phyloP scores from a whole-genome alignment of 192 early-diverging fungal genomes.

The Allomyces arbusculus region DNA sequence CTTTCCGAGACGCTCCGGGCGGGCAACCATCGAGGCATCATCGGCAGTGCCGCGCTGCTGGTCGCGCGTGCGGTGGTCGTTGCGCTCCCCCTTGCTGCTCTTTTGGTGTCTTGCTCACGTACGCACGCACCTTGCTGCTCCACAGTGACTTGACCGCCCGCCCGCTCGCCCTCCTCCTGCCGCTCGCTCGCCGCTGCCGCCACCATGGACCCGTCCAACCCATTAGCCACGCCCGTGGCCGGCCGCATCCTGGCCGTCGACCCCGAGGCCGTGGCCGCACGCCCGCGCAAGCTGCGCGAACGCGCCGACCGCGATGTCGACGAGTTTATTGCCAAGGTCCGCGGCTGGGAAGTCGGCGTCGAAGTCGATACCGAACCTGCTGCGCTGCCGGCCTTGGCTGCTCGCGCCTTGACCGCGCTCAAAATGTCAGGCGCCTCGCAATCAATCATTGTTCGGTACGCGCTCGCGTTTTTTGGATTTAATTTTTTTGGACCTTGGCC shows the following conservation, averaged over 20 bases:
- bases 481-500: too few species aligned
- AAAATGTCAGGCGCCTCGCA: neutral
- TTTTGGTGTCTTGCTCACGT: too few species aligned
- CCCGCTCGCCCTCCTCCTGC: too few species aligned
- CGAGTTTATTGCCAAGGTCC: neutral
- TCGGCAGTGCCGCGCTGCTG: too few species aligned
- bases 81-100: too few species aligned
- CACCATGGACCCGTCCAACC: neutral
- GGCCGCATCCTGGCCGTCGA: neutral
- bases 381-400: neutral
- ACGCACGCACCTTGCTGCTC: too few species aligned
- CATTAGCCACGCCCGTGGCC: neutral
- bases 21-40: too few species aligned
- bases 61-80: too few species aligned
- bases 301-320: neutral
- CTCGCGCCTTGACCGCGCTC: neutral
- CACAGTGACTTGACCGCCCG: too few species aligned
- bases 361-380: neutral
- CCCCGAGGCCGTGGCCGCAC: neutral
- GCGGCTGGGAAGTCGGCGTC: neutral
- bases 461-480: too few species aligned
- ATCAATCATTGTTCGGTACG: neutral
- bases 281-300: neutral
- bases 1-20: too few species aligned
- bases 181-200: too few species aligned